Evolutionary conservation across 305 asterid species (phyloP).

Genomic region (Fraxinus paxiana): DNA sequence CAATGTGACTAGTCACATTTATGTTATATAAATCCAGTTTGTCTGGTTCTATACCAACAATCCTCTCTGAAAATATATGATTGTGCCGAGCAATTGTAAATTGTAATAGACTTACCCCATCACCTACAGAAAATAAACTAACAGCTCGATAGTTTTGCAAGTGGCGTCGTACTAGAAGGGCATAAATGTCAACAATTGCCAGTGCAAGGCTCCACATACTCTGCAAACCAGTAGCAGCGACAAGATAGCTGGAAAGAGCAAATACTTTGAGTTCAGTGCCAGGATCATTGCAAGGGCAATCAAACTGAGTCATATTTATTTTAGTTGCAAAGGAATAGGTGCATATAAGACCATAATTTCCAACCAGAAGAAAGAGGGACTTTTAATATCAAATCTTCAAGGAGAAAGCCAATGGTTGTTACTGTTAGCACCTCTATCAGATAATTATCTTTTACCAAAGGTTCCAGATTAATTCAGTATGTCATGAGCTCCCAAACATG

Average conservation of each 20-base stretch:
- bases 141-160: conserved; percentile 65
- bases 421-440: background rate
- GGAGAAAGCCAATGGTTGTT: background rate
- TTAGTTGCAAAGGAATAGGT: background rate
- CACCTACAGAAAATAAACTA: conserved; percentile 82
- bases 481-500: background rate
- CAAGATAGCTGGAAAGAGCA: conserved; percentile 66
- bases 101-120: conserved; percentile 70
- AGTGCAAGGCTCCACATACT: conserved; percentile 86
- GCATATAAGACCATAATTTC: background rate
- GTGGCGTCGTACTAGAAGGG: conserved; percentile 83
- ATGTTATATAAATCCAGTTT: background rate
- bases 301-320: background rate
- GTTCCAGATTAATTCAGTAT: background rate
- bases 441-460: background rate
- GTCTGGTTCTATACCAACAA: background rate
- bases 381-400: background rate
- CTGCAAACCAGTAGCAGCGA: conserved; percentile 91
- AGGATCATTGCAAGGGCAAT: background rate
- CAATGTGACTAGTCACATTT: background rate
- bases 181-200: conserved; percentile 70
- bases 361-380: background rate
- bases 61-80: background rate
- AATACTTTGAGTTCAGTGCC: background rate
- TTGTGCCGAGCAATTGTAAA: background rate